phyloP scores from a whole-genome alignment of 2,329 filamentous ascomycete genomes.

The Venturia carpophila region DNA sequence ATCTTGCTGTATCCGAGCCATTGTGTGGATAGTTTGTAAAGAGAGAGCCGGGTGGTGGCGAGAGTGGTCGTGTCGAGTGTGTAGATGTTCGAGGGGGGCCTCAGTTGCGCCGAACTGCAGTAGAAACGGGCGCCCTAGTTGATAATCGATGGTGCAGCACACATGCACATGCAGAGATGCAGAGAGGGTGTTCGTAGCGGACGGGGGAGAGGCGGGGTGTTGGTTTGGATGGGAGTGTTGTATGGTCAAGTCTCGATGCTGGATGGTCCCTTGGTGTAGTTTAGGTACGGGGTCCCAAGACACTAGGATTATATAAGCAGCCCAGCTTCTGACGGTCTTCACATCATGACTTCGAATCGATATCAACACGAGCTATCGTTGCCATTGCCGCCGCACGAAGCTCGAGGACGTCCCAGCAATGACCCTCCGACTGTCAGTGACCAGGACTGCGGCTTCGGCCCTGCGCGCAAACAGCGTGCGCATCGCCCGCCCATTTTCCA shows the following conservation, averaged over 20 bases:
- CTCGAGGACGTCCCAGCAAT: constrained; percentile 25
- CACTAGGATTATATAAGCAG: too few species aligned
- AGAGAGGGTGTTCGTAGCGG: not conserved
- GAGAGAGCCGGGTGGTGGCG: constrained; percentile 20
- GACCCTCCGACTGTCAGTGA: constrained; percentile 35
- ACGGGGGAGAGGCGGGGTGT: not conserved
- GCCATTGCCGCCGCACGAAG: constrained; percentile 8
- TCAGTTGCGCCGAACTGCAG: not conserved
- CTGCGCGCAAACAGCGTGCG: constrained; percentile 22
- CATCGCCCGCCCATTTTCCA: constrained; percentile 5
- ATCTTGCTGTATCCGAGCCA: constrained; percentile 44
- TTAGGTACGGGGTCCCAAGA: too few species aligned
- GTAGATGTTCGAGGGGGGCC: constrained; percentile 5
- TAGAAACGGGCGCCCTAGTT: constrained; percentile 3
- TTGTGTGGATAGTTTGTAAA: constrained; percentile 24
- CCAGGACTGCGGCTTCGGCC: constrained; percentile 33
- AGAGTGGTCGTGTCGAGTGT: constrained; percentile 21
- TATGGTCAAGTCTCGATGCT: not conserved
- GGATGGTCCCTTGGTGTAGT: too few species aligned
- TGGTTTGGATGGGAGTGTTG: not conserved
- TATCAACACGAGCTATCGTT: not conserved
- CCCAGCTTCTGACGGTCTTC: too few species aligned
- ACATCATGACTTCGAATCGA: not conserved
- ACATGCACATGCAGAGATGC: constrained; percentile 4
- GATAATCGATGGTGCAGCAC: not conserved